Evolutionary conservation across 2,329 filamentous ascomycete genomes (phyloP).

Genomic region (Dryadomyces quercus-mongolicae): DNA sequence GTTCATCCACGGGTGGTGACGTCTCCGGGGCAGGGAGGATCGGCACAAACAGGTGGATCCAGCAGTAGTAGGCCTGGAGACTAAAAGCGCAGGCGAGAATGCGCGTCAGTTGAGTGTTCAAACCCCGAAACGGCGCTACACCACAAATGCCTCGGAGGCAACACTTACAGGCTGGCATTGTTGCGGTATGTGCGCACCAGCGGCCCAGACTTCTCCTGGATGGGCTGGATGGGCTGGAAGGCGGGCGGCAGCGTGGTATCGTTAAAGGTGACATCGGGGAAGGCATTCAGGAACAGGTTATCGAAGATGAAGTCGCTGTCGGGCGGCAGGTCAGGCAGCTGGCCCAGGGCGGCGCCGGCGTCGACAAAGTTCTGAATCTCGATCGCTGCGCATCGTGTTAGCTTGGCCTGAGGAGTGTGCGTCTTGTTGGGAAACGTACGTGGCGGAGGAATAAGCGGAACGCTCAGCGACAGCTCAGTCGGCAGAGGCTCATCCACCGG

Average conservation of each 20-base stretch:
- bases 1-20: constrained; percentile 19
- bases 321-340: constrained; percentile 30
- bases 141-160: no score
- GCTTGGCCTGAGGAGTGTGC: neutral
- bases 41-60: constrained; percentile 37
- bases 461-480: constrained; percentile 18
- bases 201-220: constrained; percentile 13
- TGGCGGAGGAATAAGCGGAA: neutral
- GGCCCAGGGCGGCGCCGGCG: constrained; percentile 34
- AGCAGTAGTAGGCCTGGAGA: constrained; percentile 38
- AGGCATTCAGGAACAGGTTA: constrained; percentile 23
- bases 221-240: constrained; percentile 3
- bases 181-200: constrained; percentile 29
- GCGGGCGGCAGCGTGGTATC: constrained; percentile 10
- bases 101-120: no score
- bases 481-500: constrained; percentile 3
- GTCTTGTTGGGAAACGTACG: constrained; percentile 2
- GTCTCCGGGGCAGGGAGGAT: constrained; percentile 31
- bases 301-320: constrained; percentile 32
- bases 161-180: constrained; percentile 27
- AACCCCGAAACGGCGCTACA: no score
- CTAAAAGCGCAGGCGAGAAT: constrained; percentile 6
- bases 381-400: constrained; percentile 14
- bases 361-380: constrained; percentile 28
- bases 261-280: constrained; percentile 10